phyloP scores from a whole-genome alignment of 345 rosid genomes.

The Adansonia digitata region DNA sequence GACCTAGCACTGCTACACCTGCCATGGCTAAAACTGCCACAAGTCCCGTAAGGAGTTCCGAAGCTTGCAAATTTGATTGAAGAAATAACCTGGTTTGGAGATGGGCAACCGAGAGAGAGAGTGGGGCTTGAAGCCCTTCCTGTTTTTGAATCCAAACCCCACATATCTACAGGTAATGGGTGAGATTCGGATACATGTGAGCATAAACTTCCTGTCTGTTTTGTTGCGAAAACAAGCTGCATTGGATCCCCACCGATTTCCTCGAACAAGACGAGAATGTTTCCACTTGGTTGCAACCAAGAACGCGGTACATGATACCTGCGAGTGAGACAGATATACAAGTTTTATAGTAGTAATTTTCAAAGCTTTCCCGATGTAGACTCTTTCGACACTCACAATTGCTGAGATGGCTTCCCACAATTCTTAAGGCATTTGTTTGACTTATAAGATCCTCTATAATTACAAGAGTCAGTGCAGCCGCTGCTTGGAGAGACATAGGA shows the following conservation, averaged over 20 bases:
- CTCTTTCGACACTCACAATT: conserved; percentile 52
- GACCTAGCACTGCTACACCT: conserved; percentile 52
- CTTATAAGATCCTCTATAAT: conserved; percentile 66
- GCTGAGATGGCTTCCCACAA: conserved; percentile 87
- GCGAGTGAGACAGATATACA: conserved; percentile 2
- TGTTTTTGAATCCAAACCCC: conserved; percentile 52
- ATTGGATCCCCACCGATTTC: conserved; percentile 89
- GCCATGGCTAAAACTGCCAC: conserved; percentile 71
- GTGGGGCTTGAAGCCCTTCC: conserved; percentile 36
- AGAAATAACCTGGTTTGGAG: conserved; percentile 65
- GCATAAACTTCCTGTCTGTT: conserved; percentile 50
- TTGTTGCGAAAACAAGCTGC: conserved; percentile 50
- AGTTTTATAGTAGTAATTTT: not conserved
- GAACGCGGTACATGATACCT: conserved; percentile 95
- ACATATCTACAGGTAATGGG: conserved; percentile 61
- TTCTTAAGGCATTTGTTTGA: conserved; percentile 73
- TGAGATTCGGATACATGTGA: conserved; percentile 67
- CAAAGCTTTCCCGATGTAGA: not conserved
- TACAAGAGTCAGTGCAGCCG: conserved; percentile 67
- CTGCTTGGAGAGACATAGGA: conserved; percentile 37
- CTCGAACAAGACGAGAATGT: conserved; percentile 79
- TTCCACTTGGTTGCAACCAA: conserved; percentile 67
- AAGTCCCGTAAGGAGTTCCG: conserved; percentile 76
- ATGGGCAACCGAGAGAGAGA: conserved; percentile 51
- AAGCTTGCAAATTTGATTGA: conserved; percentile 77